Percentiles rank a stretch among this genome's conserved stretches.
Conservation (phyloP, 2,329 filamentous ascomycete species). For the Botrytis galanthina region DNA sequence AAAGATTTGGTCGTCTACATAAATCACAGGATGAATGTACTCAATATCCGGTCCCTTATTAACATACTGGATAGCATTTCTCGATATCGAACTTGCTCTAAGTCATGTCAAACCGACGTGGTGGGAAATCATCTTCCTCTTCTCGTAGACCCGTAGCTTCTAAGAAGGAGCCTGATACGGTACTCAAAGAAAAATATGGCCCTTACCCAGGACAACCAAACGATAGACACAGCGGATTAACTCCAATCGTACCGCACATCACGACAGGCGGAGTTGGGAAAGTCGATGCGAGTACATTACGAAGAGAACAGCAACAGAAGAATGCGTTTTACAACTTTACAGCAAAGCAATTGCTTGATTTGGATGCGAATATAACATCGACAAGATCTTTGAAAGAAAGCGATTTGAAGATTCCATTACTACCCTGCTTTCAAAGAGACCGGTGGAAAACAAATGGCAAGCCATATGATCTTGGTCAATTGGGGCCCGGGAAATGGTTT, state of each 20-base stretch:
- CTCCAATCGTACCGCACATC: neutral
- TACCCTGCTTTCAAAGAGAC: neutral
- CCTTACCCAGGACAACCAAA: neutral
- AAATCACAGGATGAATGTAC: neutral
- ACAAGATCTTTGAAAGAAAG: neutral
- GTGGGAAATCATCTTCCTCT: neutral
- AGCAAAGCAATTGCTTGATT: slow-evolving; percentile 11
- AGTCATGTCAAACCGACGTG: neutral
- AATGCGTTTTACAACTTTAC: neutral
- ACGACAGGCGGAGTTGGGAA: neutral
- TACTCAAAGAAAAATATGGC: neutral
- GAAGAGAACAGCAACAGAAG: neutral
- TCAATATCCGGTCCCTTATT: neutral
- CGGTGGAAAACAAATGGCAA: neutral
- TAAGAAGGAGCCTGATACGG: neutral
- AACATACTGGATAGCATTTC: neutral
- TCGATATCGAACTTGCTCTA: neutral
- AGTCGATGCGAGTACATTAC: neutral
- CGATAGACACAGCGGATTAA: slow-evolving; percentile 6
- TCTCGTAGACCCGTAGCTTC: neutral
- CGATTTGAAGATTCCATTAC: neutral
- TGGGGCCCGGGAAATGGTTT: neutral
- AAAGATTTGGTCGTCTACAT: neutral
- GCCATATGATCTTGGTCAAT: neutral
- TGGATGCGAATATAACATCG: slow-evolving; percentile 10